phyloP scores from a whole-genome alignment of 2,329 filamentous ascomycete genomes.

The Penicillium polonicum region DNA sequence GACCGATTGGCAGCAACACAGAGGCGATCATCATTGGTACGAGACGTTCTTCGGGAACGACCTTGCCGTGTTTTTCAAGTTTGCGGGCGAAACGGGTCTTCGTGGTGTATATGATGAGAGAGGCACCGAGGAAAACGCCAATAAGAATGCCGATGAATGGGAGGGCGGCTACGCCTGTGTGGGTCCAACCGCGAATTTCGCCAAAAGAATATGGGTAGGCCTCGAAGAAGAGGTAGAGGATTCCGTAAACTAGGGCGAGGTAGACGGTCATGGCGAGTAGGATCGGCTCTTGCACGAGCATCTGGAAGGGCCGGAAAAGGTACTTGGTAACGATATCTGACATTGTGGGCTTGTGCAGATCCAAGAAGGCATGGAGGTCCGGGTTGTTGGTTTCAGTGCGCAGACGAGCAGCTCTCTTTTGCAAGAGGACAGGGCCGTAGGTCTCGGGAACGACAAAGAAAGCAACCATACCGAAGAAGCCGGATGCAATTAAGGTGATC shows the following conservation, averaged over 20 bases:
- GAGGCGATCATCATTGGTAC: constrained; percentile 49
- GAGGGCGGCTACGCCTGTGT: constrained; percentile 37
- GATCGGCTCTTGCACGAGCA: constrained; percentile 52
- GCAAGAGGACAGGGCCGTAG: constrained; percentile 50
- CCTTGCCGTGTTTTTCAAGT: constrained; percentile 30
- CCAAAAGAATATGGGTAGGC: constrained; percentile 44
- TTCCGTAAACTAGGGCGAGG: constrained; percentile 41
- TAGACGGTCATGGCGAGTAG: constrained; percentile 49
- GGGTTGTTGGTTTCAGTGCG: constrained; percentile 50
- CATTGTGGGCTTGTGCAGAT: constrained; percentile 43
- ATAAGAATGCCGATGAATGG: constrained; percentile 40
- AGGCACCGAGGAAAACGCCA: constrained; percentile 37
- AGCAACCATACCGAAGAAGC: constrained; percentile 44
- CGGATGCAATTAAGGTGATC: constrained; percentile 53
- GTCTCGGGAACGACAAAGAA: constrained; percentile 54
- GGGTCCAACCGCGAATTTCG: constrained; percentile 38
- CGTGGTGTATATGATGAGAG: constrained; percentile 40
- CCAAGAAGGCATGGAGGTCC: constrained; percentile 47
- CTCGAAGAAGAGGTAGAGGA: constrained; percentile 42
- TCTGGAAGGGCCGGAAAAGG: constrained; percentile 46
- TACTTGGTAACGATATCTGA: constrained; percentile 46
- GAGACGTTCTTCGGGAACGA: constrained; percentile 46
- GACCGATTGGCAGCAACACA: constrained; percentile 44
- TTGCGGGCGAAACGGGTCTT: constrained; percentile 42
- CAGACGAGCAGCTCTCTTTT: constrained; percentile 49